Evolutionary conservation across 345 rosid genomes (phyloP).

Genomic region (Salix brachista): DNA sequence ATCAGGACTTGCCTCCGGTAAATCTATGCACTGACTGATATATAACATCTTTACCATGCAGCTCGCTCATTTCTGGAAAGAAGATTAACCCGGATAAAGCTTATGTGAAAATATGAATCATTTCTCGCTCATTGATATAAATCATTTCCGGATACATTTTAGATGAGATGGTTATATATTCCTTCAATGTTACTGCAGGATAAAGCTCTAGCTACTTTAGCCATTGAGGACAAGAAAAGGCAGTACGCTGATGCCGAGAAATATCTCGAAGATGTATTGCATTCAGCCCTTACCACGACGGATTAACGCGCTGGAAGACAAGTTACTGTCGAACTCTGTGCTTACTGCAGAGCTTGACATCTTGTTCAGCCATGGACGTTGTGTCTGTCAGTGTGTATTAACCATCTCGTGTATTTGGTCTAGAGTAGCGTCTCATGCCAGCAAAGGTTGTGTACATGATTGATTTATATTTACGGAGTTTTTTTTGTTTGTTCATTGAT

Average conservation of each 20-base stretch:
- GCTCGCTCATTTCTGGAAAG: background rate
- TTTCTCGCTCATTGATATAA: too few species aligned
- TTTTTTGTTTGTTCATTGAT: too few species aligned
- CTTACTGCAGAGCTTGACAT: background rate
- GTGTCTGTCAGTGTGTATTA: too few species aligned
- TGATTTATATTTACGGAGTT: too few species aligned
- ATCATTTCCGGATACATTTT: too few species aligned
- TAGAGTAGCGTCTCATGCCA: too few species aligned
- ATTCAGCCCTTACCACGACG: conserved; percentile 61
- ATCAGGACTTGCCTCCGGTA: conserved; percentile 97
- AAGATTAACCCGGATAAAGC: too few species aligned
- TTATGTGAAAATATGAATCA: too few species aligned
- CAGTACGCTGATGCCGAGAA: conserved; percentile 86
- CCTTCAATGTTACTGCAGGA: conserved; percentile 41
- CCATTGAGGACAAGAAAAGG: conserved; percentile 91
- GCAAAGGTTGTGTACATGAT: too few species aligned
- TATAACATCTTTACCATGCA: background rate
- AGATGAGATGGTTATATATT: background rate
- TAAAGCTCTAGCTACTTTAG: conserved; percentile 86
- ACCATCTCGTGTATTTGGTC: too few species aligned
- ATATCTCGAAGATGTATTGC: conserved; percentile 84
- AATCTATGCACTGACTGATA: background rate
- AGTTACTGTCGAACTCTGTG: background rate
- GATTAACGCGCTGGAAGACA: conserved; percentile 14
- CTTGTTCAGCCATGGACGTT: too few species aligned